These are phyloP conservation scores for Tylopilus intermedius DNA, from an alignment of 768 basidiomycete genomes.

Conservation along the genomic window DNA sequence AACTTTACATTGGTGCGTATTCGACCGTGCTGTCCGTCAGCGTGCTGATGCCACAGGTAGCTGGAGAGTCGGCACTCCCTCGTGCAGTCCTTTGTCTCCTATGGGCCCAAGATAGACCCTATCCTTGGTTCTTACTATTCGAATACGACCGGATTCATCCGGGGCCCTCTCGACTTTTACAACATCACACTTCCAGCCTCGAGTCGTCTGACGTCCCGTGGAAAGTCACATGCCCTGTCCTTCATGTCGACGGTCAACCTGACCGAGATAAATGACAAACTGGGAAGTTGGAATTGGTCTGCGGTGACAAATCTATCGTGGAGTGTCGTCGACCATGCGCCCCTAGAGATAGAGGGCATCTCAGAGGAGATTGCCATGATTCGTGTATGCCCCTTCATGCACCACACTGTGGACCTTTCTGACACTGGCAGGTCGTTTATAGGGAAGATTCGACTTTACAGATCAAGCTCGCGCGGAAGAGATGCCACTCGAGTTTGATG, in stretches of 20 bases:
- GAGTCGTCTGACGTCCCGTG: constrained; percentile 38
- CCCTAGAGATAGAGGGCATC: constrained; percentile 34
- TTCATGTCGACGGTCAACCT: constrained; percentile 48
- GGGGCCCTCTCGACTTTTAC: constrained; percentile 53
- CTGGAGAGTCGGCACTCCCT: constrained; percentile 44
- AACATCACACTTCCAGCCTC: constrained; percentile 56
- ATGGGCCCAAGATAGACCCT: constrained; percentile 43
- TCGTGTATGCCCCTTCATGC: constrained; percentile 47
- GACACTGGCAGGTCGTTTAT: constrained; percentile 2
- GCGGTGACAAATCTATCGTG: constrained; percentile 56
- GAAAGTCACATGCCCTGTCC: constrained; percentile 44
- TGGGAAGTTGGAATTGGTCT: constrained; percentile 70
- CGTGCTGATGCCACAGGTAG: constrained; percentile 31
- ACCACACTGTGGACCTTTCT: neutral
- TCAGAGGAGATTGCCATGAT: constrained; percentile 52
- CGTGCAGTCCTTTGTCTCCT: constrained; percentile 44
- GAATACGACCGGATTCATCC: constrained; percentile 78
- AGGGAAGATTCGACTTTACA: constrained; percentile 73
- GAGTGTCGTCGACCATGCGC: constrained; percentile 59
- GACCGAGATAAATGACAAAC: constrained; percentile 43
- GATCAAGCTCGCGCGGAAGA: constrained; percentile 50
- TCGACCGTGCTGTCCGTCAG: neutral
- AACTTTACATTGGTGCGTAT: constrained; percentile 61
- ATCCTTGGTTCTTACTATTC: constrained; percentile 54
- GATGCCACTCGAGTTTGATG: constrained; percentile 68